These are phyloP conservation scores for Yarrowia sp. DNA, from an alignment of 805 yeast genomes.

Conservation along the genomic window DNA sequence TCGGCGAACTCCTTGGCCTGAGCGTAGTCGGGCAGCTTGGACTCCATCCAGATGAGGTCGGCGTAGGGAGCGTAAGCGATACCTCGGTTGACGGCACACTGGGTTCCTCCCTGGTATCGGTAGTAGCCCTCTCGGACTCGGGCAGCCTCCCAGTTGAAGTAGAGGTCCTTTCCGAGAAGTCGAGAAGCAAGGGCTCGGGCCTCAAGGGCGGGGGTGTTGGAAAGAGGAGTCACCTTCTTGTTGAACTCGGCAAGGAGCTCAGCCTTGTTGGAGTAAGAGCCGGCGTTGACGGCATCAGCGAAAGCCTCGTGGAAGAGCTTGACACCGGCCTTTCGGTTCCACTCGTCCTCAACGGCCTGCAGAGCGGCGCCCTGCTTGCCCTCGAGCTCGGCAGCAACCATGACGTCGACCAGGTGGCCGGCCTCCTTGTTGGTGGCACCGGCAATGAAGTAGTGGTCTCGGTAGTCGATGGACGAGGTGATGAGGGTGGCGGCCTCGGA, in stretches of 20 bases:
- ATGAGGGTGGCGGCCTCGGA: conserved; percentile 96
- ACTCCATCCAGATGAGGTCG: conserved; percentile 97
- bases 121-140: conserved; percentile 96
- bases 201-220: conserved; percentile 72
- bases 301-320: conserved; percentile 91
- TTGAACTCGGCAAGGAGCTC: conserved; percentile 64
- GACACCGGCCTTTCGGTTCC: conserved; percentile 80
- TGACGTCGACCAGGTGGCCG: conserved; percentile 68
- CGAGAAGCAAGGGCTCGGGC: conserved; percentile 74
- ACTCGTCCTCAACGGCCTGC: conserved; percentile 71
- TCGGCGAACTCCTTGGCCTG: conserved; percentile 95
- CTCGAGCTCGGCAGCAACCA: conserved; percentile 74
- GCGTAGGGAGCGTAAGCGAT: conserved; percentile 93
- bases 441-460: conserved; percentile 89
- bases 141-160: conserved; percentile 92
- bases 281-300: conserved; percentile 69
- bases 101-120: conserved; percentile 93
- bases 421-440: conserved; percentile 87
- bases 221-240: conserved; percentile 67
- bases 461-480: conserved; percentile 88
- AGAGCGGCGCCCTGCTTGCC: conserved; percentile 74
- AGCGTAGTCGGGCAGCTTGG: conserved; percentile 86
- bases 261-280: conserved; percentile 53
- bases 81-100: conserved; percentile 96
- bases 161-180: conserved; percentile 75